These are phyloP conservation scores for Plasmodium billcollinsi DNA, from an alignment of 169 alveolate species.

Conservation along the genomic window DNA sequence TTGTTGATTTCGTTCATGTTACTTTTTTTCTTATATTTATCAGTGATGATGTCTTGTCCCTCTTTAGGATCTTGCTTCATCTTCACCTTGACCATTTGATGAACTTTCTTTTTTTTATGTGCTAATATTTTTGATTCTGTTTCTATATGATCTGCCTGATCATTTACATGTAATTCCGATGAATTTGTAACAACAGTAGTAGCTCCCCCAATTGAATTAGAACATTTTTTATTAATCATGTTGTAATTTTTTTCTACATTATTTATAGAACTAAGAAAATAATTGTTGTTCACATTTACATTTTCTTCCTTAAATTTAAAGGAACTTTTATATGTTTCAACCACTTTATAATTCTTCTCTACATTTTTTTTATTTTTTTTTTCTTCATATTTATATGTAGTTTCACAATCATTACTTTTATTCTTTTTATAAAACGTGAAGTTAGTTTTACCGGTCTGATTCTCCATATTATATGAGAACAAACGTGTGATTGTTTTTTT, in stretches of 20 bases:
- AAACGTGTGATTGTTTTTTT: not conserved
- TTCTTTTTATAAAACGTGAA: constrained; percentile 35
- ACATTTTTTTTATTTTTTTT: constrained; percentile 16
- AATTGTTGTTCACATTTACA: not conserved
- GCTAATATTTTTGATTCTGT: no score
- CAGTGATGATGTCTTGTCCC: no score
- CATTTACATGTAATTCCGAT: no score
- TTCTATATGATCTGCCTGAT: no score
- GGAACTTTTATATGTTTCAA: not conserved
- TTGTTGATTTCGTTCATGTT: no score
- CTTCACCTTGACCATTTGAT: no score
- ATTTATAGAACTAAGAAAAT: not conserved
- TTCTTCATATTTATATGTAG: constrained; percentile 35
- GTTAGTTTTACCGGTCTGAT: constrained; percentile 8
- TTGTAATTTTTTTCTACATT: constrained; percentile 7
- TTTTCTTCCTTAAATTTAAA: not conserved
- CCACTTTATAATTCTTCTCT: constrained; percentile 15
- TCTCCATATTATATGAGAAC: constrained; percentile 26
- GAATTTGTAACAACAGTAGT: no score
- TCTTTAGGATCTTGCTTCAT: no score
- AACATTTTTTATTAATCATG: not conserved
- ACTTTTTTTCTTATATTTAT: no score
- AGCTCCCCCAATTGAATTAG: not conserved
- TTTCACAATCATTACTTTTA: constrained; percentile 54
- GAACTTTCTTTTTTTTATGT: no score